Percentiles rank a stretch among this genome's conserved stretches.
Evolutionary conservation across 2,329 filamentous ascomycete species (phyloP).

Genomic region (Penicillium sp.): DNA sequence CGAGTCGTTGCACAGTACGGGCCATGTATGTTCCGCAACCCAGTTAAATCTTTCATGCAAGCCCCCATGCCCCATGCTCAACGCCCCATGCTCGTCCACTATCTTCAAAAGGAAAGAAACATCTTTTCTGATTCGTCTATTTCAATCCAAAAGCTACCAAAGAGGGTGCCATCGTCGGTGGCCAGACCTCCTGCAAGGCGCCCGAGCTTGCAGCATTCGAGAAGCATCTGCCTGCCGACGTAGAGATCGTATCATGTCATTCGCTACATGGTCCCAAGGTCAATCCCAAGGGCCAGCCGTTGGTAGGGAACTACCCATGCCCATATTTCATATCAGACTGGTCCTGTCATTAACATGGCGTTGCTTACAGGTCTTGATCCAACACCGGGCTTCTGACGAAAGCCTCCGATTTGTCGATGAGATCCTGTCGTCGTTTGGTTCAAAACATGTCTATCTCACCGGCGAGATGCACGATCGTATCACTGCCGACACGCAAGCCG

Average conservation of each 20-base stretch:
- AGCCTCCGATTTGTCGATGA: conserved; percentile 77
- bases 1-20: conserved; percentile 85
- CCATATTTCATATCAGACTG: conserved; percentile 15
- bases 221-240: conserved; percentile 79
- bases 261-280: conserved; percentile 93
- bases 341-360: conserved; percentile 18
- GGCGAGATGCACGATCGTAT: conserved; percentile 92
- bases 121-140: conserved; percentile 29
- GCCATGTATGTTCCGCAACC: conserved; percentile 69
- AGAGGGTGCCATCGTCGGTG: conserved; percentile 90
- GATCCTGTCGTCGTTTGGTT: conserved; percentile 79
- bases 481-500: conserved; percentile 96
- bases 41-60: conserved; percentile 9
- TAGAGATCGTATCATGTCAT: conserved; percentile 93
- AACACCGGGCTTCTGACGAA: conserved; percentile 80
- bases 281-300: conserved; percentile 82
- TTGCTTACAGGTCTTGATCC: conserved; percentile 69
- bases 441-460: conserved; percentile 83
- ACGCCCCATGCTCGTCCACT: not conserved
- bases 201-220: conserved; percentile 95
- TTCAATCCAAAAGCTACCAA: conserved; percentile 71
- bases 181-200: conserved; percentile 97
- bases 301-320: conserved; percentile 57
- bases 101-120: conserved; percentile 1
- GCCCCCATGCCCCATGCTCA: not conserved